A percentile compares a stretch with the other conserved stretches of the same genome.
Conservation (phyloP, 139 green algal genomes). For the Picochlorum sp. region DNA sequence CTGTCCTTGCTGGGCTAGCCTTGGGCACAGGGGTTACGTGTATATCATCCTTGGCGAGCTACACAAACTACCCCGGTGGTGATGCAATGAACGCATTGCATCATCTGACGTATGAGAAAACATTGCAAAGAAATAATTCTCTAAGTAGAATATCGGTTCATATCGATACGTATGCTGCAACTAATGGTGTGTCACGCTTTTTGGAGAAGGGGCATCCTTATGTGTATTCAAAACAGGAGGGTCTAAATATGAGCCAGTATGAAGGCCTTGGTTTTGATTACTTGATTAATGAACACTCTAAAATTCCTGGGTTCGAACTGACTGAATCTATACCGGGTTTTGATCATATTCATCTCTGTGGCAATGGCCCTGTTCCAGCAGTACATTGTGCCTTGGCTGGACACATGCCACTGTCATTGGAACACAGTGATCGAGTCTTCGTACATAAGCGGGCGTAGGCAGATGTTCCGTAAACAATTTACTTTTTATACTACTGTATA, state of each 20-base stretch:
- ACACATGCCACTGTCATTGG: too few species aligned
- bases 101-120: background rate
- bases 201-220: constrained; percentile 23
- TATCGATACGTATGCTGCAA: constrained; percentile 48
- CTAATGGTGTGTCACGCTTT: constrained; percentile 67
- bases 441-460: too few species aligned
- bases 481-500: too few species aligned
- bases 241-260: constrained; percentile 4
- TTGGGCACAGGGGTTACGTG: background rate
- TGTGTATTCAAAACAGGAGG: constrained; percentile 50
- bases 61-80: constrained; percentile 60
- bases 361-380: background rate
- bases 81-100: constrained; percentile 40
- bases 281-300: constrained; percentile 21
- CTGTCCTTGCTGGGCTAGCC: too few species aligned
- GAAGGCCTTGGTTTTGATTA: constrained; percentile 17
- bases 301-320: constrained; percentile 17
- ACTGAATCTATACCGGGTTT: constrained; percentile 15
- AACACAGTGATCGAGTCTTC: too few species aligned
- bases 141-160: constrained; percentile 30
- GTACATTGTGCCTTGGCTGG: too few species aligned
- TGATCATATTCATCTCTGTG: background rate
- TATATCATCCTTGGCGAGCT: background rate
- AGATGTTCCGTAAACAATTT: too few species aligned
- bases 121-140: background rate